phyloP scores from a whole-genome alignment of 1,139 yeast genomes.

The Starmera stellimalicola region DNA sequence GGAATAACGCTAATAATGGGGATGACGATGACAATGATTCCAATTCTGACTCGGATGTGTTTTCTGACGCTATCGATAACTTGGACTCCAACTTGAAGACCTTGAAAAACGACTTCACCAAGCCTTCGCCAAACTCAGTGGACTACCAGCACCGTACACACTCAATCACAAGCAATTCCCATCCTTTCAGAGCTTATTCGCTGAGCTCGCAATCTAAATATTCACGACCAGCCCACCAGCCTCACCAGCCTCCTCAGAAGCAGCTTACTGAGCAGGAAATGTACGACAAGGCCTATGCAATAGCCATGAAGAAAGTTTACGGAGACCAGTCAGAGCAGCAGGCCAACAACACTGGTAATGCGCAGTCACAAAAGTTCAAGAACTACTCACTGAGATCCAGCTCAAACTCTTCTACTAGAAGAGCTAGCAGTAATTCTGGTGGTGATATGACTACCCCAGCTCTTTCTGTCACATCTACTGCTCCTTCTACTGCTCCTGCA shows the following conservation, averaged over 20 bases:
- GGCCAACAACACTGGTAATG: not conserved
- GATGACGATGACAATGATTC: not conserved
- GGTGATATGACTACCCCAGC: too few relatives aligned
- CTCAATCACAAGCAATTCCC: not conserved
- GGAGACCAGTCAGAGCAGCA: slow-evolving; percentile 4
- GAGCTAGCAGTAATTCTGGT: too few relatives aligned
- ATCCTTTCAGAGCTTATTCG: not conserved
- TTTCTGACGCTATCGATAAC: slow-evolving; percentile 1
- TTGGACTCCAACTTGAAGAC: not conserved
- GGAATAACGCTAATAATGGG: not conserved
- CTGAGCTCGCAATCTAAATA: not conserved
- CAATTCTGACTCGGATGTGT: not conserved
- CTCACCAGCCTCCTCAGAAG: slow-evolving; percentile 1
- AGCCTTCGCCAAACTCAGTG: not conserved
- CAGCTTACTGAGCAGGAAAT: slow-evolving; percentile 21
- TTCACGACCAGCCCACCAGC: slow-evolving; percentile 4
- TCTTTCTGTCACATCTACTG: too few relatives aligned
- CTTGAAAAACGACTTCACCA: too few relatives aligned
- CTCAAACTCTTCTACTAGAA: not conserved
- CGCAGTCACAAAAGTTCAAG: not conserved
- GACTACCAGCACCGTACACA: not conserved
- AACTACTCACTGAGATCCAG: slow-evolving; percentile 1
- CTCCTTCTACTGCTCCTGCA: not conserved
- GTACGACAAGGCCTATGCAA: slow-evolving; percentile 22
- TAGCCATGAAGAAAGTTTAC: slow-evolving; percentile 22